Evolutionary conservation across 139 green algal genomes (phyloP).

Genomic region (Chlorella sp.): DNA sequence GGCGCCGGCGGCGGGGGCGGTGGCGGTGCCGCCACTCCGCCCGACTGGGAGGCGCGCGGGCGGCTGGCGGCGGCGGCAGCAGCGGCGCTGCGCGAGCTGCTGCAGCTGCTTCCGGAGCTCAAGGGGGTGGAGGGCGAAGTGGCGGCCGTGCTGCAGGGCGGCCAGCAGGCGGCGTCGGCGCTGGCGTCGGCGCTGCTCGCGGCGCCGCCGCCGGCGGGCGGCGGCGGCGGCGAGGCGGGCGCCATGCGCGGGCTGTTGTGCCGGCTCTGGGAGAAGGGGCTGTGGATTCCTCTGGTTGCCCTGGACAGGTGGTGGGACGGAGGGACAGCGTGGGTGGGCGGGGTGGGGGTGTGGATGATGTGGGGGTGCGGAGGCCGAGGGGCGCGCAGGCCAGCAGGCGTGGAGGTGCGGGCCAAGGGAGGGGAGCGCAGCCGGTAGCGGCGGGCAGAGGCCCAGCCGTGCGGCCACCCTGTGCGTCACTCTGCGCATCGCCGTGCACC

Average conservation of each 20-base stretch:
- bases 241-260: slow-evolving; percentile 12
- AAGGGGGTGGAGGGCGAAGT: slow-evolving; percentile 3
- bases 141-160: background rate
- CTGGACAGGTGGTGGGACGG: slow-evolving; percentile 27
- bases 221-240: slow-evolving; percentile 2
- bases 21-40: no score
- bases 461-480: no score
- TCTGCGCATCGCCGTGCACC: no score
- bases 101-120: slow-evolving; percentile 48
- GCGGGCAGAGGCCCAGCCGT: no score
- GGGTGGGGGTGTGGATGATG: background rate
- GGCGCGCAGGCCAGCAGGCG: no score
- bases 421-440: no score
- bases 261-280: slow-evolving; percentile 45
- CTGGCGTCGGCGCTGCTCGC: background rate
- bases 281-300: slow-evolving; percentile 39
- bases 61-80: slow-evolving; percentile 46
- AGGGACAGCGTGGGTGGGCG: background rate
- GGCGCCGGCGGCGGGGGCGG: slow-evolving; percentile 2
- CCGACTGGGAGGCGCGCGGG: slow-evolving; percentile 46
- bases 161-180: background rate
- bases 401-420: no score
- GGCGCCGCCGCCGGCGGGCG: slow-evolving; percentile 18
- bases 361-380: background rate
- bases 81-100: slow-evolving; percentile 47